Base-by-base conservation (phyloP, 768 basidiomycete genomes). In the Suillus cothurnatus region DNA sequence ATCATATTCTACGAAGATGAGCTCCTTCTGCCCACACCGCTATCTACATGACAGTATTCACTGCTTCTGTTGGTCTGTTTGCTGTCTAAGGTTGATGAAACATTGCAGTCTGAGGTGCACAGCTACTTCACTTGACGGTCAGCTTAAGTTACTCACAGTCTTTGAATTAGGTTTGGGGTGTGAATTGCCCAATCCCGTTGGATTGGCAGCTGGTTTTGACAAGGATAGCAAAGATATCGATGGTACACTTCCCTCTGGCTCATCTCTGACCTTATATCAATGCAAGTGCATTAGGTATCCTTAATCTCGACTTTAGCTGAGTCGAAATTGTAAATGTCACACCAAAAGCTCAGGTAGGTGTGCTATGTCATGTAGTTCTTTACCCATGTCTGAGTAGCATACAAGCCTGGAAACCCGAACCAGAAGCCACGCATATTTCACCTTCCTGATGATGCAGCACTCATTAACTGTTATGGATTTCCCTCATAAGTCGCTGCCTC, bases 391-490 rank as follows among this genome's bases (percentile, higher is more conserved):
- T 53, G 21, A 55, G 31, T 39, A 21, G 21, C 14, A 9, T 4
- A 47, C 58, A 64, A 98, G 93, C 83, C 90, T 67, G 97, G 97
- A 36, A 99, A 99, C 76, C 89, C 94, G 17, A n/a, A n/a, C n/a
- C n/a, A n/a, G n/a, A 85, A 84, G 70, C 97, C 97, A 58, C 91
- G 97, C 31, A 89, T 99, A 53, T 99, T 99, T 78, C 93, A 92
- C 67, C 83, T 99, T 3, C 79, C 85, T 23, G 87, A 92, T 69
- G 94, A 97, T 71, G 74, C 81, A 2, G 94, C 91, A 1, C 79
- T 97, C 63, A 94, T 99, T 68, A 99, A 99, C 77, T 91, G 97
- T 15, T 99, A 98, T 70, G 97, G 97, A n/a, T 99, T 99, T 81
- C 95, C 95, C 64, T 98, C 96, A 0, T 87, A 95, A 73, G 97